Evolutionary conservation across 805 yeast species (phyloP), one percentile per base, ranked within the genome.

Genomic region (Candida insectalens): DNA sequence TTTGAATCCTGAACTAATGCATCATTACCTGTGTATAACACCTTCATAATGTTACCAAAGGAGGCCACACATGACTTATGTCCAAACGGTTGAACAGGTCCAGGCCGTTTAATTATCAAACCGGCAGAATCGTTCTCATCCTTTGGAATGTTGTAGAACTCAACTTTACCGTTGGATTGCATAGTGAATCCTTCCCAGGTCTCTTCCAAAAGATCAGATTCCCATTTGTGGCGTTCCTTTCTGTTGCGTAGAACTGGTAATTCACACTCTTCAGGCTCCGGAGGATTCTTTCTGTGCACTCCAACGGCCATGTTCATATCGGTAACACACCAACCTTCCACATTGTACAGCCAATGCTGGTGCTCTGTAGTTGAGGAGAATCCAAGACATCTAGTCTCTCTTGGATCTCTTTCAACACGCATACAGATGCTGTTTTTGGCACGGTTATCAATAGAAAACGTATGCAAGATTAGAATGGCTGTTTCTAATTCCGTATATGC

Each of bases 381-480:
- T 19, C 95, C 95, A 27, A 81, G 65, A 58, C 96, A 85, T 61
- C 95, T 72, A 25, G 83, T 83, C 57, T 85, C 96, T 47, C 94
- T 70, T 2, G 89, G 84, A 56, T 85, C 96, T 69, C 96, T 79
- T 56, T 85, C 96, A 26, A 83, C 94, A 55, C 95, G 72, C 36
- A 85, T 57, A 54, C 96, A 85, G 27, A 85, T 85, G 44, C 73
- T 78, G 36, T 74, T 80, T 47, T 82, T 81, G 7, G 94, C 85
- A 37, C 77, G 65, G 49, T 80, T 81, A 39, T 77, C 83, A 30
- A 78, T 72, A 29, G 71, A 71, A 47, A 74, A 78, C 1, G 92
- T 78, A 47, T 84, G 95, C 60, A 83, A 60, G 5, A 80, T 74
- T 33, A 83, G 53, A 6, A 74, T 69, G 4, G 66, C 67, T 3